These are phyloP conservation scores for Dactylellina cionopaga DNA, from an alignment of 2,329 filamentous ascomycete genomes.

Conservation along the genomic window DNA sequence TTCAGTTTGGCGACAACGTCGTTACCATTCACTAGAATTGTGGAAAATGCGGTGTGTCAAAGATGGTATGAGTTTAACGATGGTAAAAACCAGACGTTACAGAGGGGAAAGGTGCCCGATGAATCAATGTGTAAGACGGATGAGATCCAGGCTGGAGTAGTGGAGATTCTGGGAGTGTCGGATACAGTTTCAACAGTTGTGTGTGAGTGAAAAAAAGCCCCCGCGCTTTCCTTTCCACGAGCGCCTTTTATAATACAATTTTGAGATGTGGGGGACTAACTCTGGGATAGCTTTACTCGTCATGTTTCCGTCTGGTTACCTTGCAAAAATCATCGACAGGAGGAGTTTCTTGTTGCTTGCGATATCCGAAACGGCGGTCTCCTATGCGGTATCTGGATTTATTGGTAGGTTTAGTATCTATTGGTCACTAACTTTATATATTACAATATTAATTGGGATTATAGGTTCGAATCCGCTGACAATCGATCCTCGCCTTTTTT, in stretches of 20 bases:
- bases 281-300: constrained; percentile 36
- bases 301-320: constrained; percentile 46
- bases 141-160: constrained; percentile 48
- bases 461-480: constrained; percentile 37
- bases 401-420: constrained; percentile 26
- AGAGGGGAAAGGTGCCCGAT: constrained; percentile 16
- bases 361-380: constrained; percentile 31
- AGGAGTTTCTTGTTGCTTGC: constrained; percentile 34
- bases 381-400: constrained; percentile 25
- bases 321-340: constrained; percentile 42
- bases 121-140: constrained; percentile 45
- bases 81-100: constrained; percentile 18
- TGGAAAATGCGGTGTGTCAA: constrained; percentile 50
- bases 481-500: constrained; percentile 42
- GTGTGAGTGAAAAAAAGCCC: too few relatives aligned
- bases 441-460: not conserved
- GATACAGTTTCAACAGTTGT: constrained; percentile 44
- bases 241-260: too few relatives aligned
- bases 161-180: constrained; percentile 49
- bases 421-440: not conserved
- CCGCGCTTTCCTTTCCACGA: too few relatives aligned
- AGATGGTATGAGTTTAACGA: constrained; percentile 33
- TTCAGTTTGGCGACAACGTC: constrained; percentile 43
- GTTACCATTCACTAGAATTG: constrained; percentile 37
- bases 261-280: not conserved